Base-by-base conservation (phyloP, 495 filamentous ascomycete genomes). In the Talaromyces ruber region DNA sequence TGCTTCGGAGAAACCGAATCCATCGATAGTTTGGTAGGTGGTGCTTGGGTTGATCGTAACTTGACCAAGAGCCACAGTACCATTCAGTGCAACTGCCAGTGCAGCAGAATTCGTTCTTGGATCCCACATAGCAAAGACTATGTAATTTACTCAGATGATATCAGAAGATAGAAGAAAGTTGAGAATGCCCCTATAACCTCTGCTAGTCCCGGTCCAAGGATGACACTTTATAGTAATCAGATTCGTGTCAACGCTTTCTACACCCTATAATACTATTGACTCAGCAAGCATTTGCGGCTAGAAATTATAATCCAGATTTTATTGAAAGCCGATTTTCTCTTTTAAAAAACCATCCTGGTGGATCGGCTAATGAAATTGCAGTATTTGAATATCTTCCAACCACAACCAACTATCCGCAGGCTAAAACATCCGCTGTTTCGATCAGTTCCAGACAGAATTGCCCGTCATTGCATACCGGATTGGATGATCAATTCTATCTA, bases 1-100 rank as follows among this genome's bases (percentile, higher is more conserved):
- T 8, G 81, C 80, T 62, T 83, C 70, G 26, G 79, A 81, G 37
- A 79, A 71, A 30, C 81, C 80, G 63, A 79, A 80, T 3, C 79
- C 79, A 55, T 81, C 76, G 24, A 81, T 75, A 24, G 67, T 65
- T 60, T 81, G 79, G 39, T 70, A 70, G 29, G 55, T 69, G 14
- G 65, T 64, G 0, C 7, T 56, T 6, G 70, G 26, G 52, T 76
- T 71, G 60, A 81, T 67, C 0, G 71, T 77, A 25, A 79, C 50
- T 32, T 57, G 54, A 24, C 26, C 54, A 39, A 39, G 34, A 16
- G 34, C 34, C 34, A 14, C 14, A 12, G 16, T 39, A 39, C 34
- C 34, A 39, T 16, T 16, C 34, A 39, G 12, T 39, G 34, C 34
- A 39, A 39, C 12, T 39, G 34, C 34, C 34, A 39, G 6, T 39